Conservation (phyloP, 768 basidiomycete genomes). For the Tricholoma sp. region DNA sequence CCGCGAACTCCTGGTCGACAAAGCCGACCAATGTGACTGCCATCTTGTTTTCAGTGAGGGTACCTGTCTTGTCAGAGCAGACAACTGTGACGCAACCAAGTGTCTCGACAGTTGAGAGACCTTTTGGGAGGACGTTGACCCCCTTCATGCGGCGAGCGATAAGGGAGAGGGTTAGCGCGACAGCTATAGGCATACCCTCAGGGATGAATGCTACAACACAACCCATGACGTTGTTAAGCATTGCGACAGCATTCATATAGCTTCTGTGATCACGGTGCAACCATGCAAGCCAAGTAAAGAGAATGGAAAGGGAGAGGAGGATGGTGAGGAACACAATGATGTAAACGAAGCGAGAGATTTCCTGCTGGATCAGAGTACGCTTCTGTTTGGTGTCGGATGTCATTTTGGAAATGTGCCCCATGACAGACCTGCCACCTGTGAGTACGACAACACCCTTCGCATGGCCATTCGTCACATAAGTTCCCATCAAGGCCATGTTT, state of each 20-base stretch:
- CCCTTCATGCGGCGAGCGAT: constrained; percentile 14
- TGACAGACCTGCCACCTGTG: constrained; percentile 37
- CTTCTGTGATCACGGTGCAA: constrained; percentile 30
- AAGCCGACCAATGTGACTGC: constrained; percentile 44
- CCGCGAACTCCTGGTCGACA: constrained; percentile 26
- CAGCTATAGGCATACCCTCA: constrained; percentile 48
- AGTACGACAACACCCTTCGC: constrained; percentile 37
- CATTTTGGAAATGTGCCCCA: constrained; percentile 53
- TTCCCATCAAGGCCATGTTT: constrained; percentile 45
- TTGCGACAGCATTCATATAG: constrained; percentile 43
- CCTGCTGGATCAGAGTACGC: constrained; percentile 41
- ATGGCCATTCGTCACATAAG: constrained; percentile 35
- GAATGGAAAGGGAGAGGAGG: constrained; percentile 37
- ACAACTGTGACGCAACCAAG: constrained; percentile 55
- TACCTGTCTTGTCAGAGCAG: constrained; percentile 56
- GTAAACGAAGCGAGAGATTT: constrained; percentile 49
- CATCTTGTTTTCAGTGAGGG: constrained; percentile 58
- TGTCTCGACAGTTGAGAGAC: constrained; percentile 61
- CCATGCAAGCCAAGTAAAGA: constrained; percentile 39
- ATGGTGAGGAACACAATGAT: constrained; percentile 39
- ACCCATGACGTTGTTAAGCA: constrained; percentile 53
- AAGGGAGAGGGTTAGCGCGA: constrained; percentile 42
- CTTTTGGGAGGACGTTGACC: constrained; percentile 26
- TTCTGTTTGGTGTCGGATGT: constrained; percentile 42
- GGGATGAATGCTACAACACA: constrained; percentile 37